phyloP scores from a whole-genome alignment of 768 basidiomycete genomes.

The Cantharellus cinnabarinus region DNA sequence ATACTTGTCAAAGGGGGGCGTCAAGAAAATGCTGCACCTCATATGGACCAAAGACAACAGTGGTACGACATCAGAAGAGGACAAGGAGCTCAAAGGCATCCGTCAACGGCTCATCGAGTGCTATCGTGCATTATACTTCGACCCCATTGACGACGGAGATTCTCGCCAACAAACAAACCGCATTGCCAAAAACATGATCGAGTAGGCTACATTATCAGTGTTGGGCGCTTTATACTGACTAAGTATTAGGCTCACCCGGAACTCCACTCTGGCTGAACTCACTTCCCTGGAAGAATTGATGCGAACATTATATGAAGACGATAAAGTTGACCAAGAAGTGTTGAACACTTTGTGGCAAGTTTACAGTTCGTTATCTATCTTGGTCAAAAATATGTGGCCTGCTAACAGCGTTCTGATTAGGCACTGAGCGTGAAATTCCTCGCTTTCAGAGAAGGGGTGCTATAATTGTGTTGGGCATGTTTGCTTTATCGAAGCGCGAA shows the following conservation, averaged over 20 bases:
- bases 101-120: conserved; percentile 73
- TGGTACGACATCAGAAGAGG: conserved; percentile 44
- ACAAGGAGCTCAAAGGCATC: conserved; percentile 69
- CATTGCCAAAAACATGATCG: conserved; percentile 92
- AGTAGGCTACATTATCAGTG: conserved; percentile 31
- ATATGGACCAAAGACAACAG: conserved; percentile 93
- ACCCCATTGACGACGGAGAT: conserved; percentile 48
- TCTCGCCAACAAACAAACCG: conserved; percentile 76
- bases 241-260: conserved; percentile 55
- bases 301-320: conserved; percentile 87
- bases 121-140: conserved; percentile 77
- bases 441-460: conserved; percentile 79
- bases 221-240: conserved; percentile 3
- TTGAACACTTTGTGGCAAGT: conserved; percentile 88
- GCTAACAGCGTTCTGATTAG: conserved; percentile 20
- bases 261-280: conserved; percentile 81
- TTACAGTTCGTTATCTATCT: conserved; percentile 42
- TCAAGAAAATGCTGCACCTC: conserved; percentile 91
- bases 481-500: conserved; percentile 63
- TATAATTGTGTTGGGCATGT: conserved; percentile 93
- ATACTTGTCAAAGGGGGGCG: conserved; percentile 36
- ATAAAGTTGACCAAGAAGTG: conserved; percentile 63
- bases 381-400: not conserved
- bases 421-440: conserved; percentile 52
- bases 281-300: conserved; percentile 95